These are phyloP conservation scores for Bretschneidera sinensis DNA, from an alignment of 345 rosid genomes.

Conservation along the genomic window DNA sequence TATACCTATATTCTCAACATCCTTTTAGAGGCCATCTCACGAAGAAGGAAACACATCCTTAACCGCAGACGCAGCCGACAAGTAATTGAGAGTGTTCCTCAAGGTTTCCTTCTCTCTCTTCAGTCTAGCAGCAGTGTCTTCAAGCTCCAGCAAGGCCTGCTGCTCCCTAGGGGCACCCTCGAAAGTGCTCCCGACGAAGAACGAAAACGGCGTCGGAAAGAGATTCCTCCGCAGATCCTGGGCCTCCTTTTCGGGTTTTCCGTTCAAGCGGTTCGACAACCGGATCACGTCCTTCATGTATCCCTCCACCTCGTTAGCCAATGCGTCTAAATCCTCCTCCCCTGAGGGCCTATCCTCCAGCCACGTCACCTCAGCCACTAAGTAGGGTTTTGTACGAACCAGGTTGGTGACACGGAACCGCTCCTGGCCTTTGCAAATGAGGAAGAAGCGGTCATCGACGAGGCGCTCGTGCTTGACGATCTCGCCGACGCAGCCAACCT, in stretches of 20 bases:
- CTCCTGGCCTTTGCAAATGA: conserved; percentile 87
- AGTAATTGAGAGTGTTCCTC: conserved; percentile 86
- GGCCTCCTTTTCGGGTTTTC: conserved; percentile 78
- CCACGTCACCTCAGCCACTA: conserved; percentile 80
- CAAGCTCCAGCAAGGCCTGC: conserved; percentile 88
- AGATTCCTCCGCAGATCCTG: conserved; percentile 73
- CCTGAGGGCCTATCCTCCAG: conserved; percentile 94
- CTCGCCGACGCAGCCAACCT: conserved; percentile 89
- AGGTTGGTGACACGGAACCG: conserved; percentile 68
- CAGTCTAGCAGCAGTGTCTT: conserved; percentile 83
- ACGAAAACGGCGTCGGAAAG: conserved; percentile 93
- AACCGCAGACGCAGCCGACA: conserved; percentile 87
- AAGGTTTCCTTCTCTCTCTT: conserved; percentile 92
- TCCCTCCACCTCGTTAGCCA: conserved; percentile 67
- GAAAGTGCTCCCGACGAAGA: conserved; percentile 87
- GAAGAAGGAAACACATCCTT: conserved; percentile 91
- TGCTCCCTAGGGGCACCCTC: conserved; percentile 94
- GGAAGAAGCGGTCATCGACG: conserved; percentile 81
- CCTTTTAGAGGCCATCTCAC: too few species aligned
- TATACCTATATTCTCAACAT: too few species aligned
- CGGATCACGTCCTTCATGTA: conserved; percentile 93
- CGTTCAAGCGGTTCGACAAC: conserved; percentile 72
- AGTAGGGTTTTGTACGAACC: conserved; percentile 85
- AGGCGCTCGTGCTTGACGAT: conserved; percentile 86
- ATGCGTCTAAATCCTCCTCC: conserved; percentile 64